phyloP scores from a whole-genome alignment of 1,139 yeast species.

The Kodamaea alishanica region DNA sequence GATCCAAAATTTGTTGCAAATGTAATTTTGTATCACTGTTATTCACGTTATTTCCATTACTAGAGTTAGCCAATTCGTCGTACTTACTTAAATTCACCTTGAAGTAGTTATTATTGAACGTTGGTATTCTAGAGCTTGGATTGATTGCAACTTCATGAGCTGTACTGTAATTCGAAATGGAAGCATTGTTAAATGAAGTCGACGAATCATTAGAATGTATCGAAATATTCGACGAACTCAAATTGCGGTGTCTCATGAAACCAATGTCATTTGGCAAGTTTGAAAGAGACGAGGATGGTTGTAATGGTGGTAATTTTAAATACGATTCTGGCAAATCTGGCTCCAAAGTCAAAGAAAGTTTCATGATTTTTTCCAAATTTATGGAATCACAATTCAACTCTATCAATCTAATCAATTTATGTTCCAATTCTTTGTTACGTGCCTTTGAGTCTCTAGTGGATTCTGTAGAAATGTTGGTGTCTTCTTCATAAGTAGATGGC shows the following conservation, averaged over 20 bases:
- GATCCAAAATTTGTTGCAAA: slow-evolving; percentile 17
- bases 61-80: slow-evolving; percentile 27
- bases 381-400: slow-evolving; percentile 41
- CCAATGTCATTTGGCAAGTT: slow-evolving; percentile 10
- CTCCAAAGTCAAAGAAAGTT: slow-evolving; percentile 35
- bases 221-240: slow-evolving; percentile 24
- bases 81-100: slow-evolving; percentile 35
- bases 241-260: slow-evolving; percentile 12
- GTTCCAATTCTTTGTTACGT: slow-evolving; percentile 16
- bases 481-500: slow-evolving; percentile 17
- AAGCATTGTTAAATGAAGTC: slow-evolving; percentile 10
- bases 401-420: slow-evolving; percentile 31
- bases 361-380: slow-evolving; percentile 39
- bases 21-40: slow-evolving; percentile 12
- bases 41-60: slow-evolving; percentile 5
- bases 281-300: slow-evolving; percentile 7
- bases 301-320: slow-evolving; percentile 15
- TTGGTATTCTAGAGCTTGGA: slow-evolving; percentile 30
- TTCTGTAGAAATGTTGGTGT: slow-evolving; percentile 7
- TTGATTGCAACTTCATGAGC: slow-evolving; percentile 6
- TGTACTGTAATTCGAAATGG: slow-evolving; percentile 5
- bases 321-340: slow-evolving; percentile 43
- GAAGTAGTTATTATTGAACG: slow-evolving; percentile 38
- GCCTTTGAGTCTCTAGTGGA: slow-evolving; percentile 1
- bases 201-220: slow-evolving; percentile 28